Percentiles rank a stretch among this genome's conserved stretches.
These are phyloP conservation scores for Candida hungchunana DNA, from an alignment of 805 yeast species.

Conservation along the genomic window DNA sequence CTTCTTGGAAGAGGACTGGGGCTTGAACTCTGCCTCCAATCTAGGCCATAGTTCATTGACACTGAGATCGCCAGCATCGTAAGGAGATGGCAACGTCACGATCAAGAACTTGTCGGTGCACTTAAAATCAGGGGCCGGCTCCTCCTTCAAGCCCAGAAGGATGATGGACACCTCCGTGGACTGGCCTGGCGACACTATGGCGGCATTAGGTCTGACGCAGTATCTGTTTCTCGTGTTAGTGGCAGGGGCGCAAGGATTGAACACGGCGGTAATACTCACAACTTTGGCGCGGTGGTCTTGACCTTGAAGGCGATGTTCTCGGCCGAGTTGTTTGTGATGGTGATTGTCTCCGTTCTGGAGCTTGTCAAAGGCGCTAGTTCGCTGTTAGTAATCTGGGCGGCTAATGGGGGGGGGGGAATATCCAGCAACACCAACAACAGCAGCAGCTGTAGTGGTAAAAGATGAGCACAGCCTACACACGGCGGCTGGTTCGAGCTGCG, in stretches of 20 bases:
- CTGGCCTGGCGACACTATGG: slow-evolving; percentile 71
- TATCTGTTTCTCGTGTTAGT: slow-evolving; percentile 31
- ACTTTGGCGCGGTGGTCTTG: slow-evolving; percentile 95
- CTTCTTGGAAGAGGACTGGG: slow-evolving; percentile 56
- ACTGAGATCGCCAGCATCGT: slow-evolving; percentile 47
- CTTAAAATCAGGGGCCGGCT: slow-evolving; percentile 67
- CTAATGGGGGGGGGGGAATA: background rate
- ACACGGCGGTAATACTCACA: slow-evolving; percentile 32
- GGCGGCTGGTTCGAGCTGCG: too few species aligned
- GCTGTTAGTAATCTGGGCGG: slow-evolving; percentile 6
- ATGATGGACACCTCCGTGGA: slow-evolving; percentile 73
- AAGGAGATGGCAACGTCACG: slow-evolving; percentile 75
- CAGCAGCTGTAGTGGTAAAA: too few species aligned
- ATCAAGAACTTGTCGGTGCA: slow-evolving; percentile 92
- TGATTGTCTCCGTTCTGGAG: slow-evolving; percentile 57
- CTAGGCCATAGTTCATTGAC: slow-evolving; percentile 75
- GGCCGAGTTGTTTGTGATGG: slow-evolving; percentile 52
- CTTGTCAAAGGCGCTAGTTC: slow-evolving; percentile 66
- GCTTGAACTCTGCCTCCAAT: slow-evolving; percentile 56
- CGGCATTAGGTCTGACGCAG: slow-evolving; percentile 95
- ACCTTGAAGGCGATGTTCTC: slow-evolving; percentile 83
- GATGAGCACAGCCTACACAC: too few species aligned
- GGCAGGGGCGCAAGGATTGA: slow-evolving; percentile 5
- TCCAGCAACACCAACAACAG: too few species aligned
- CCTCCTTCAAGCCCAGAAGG: slow-evolving; percentile 76